These are phyloP conservation scores for Fusarium sp. DNA, from an alignment of 2,329 filamentous ascomycete species.

Conservation along the genomic window DNA sequence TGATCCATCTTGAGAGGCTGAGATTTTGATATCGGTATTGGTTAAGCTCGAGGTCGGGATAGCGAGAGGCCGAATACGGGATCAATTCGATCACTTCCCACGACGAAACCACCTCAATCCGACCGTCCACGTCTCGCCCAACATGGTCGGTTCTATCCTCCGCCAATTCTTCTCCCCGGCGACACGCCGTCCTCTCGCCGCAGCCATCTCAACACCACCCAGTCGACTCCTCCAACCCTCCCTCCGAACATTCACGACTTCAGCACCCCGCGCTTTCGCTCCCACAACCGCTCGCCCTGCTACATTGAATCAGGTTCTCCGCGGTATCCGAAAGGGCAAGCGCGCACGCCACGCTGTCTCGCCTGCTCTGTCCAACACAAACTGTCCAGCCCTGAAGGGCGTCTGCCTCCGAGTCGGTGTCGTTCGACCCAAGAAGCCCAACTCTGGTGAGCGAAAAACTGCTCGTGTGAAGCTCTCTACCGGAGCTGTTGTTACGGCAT, in stretches of 20 bases:
- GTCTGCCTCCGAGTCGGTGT: slow-evolving; percentile 95
- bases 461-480: slow-evolving; percentile 90
- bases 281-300: slow-evolving; percentile 64
- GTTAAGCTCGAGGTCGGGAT: slow-evolving; percentile 22
- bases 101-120: neutral
- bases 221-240: slow-evolving; percentile 42
- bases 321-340: slow-evolving; percentile 82
- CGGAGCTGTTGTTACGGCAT: slow-evolving; percentile 88
- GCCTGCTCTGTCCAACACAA: slow-evolving; percentile 77
- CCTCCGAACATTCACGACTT: slow-evolving; percentile 44
- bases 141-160: slow-evolving; percentile 51
- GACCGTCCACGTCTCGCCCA: slow-evolving; percentile 40
- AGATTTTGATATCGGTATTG: slow-evolving; percentile 41
- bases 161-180: slow-evolving; percentile 51
- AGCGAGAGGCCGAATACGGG: slow-evolving; percentile 26
- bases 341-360: slow-evolving; percentile 87
- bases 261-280: slow-evolving; percentile 47
- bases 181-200: slow-evolving; percentile 43
- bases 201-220: slow-evolving; percentile 28
- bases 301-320: slow-evolving; percentile 79
- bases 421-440: slow-evolving; percentile 97
- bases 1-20: slow-evolving; percentile 34
- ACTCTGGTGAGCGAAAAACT: slow-evolving; percentile 96
- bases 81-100: slow-evolving; percentile 13
- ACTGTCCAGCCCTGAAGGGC: slow-evolving; percentile 88